phyloP scores from a whole-genome alignment of 1,284 basidiomycete species.

The Lignosus rhinocerotis region DNA sequence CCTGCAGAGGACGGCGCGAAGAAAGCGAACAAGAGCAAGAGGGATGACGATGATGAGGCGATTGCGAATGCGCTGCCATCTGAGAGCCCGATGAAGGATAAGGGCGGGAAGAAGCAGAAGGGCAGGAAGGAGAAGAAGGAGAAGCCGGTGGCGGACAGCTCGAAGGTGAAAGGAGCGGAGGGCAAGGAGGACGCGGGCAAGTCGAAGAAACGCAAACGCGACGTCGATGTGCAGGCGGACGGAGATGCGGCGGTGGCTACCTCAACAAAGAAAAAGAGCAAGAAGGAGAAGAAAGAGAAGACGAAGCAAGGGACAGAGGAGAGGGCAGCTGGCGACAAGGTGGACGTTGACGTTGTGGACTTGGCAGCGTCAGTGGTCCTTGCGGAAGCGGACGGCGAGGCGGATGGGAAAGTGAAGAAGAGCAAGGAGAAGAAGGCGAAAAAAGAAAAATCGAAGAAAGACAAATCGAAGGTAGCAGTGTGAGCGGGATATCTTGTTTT shows the following conservation, averaged over 20 bases:
- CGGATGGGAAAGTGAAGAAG: constrained; percentile 23
- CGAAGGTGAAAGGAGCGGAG: not conserved
- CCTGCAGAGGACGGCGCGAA: constrained; percentile 14
- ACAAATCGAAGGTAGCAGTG: constrained; percentile 27
- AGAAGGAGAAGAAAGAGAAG: constrained; percentile 28
- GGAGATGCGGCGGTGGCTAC: constrained; percentile 8
- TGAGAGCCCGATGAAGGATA: constrained; percentile 28
- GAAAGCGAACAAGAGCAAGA: constrained; percentile 33
- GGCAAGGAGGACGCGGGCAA: constrained; percentile 6
- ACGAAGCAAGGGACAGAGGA: constrained; percentile 30
- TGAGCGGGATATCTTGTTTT: not conserved
- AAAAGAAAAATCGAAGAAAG: constrained; percentile 31
- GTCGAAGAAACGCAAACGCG: constrained; percentile 32
- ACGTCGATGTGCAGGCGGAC: constrained; percentile 13
- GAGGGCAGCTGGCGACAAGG: constrained; percentile 16
- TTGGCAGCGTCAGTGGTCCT: not conserved
- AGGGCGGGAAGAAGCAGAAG: constrained; percentile 31
- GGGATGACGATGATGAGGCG: constrained; percentile 21
- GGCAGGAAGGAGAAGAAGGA: constrained; percentile 20
- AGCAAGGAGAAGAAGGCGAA: constrained; percentile 30
- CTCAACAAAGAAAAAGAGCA: constrained; percentile 23
- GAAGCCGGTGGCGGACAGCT: not conserved
- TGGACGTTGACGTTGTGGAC: constrained; percentile 17
- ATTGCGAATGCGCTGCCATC: not conserved
- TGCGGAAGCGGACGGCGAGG: not conserved